These are phyloP conservation scores for Boletus sensibilis DNA, from an alignment of 768 basidiomycete genomes.

Conservation along the genomic window DNA sequence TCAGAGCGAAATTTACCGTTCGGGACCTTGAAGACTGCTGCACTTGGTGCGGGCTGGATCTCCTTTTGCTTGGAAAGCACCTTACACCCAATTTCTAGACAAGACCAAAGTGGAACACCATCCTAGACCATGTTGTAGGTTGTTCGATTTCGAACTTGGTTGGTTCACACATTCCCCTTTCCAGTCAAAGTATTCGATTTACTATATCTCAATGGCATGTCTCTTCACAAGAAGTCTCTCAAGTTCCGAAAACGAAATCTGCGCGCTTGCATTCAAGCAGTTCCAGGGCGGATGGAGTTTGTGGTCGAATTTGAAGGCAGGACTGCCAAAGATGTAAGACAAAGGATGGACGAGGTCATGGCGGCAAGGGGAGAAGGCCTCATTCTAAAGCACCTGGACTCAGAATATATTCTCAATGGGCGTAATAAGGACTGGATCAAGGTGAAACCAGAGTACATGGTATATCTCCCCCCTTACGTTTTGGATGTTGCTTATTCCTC, in stretches of 20 bases:
- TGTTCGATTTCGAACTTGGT: not conserved
- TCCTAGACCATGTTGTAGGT: conserved; percentile 89
- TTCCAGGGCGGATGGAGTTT: conserved; percentile 82
- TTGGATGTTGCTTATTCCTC: not conserved
- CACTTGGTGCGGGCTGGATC: conserved; percentile 55
- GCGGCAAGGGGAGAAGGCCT: conserved; percentile 87
- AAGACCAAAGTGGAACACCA: conserved; percentile 66
- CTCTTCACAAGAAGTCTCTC: conserved; percentile 69
- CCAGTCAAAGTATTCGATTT: conserved; percentile 98
- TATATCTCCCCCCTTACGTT: conserved; percentile 26
- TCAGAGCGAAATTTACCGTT: conserved; percentile 88
- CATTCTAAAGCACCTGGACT: conserved; percentile 82
- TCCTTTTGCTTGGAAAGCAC: not conserved
- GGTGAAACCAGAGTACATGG: conserved; percentile 89
- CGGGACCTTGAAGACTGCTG: conserved; percentile 91
- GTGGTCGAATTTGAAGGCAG: conserved; percentile 68
- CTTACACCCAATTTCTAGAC: conserved; percentile 41
- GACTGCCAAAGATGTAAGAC: conserved; percentile 78
- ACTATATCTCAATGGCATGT: conserved; percentile 82
- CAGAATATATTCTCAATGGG: conserved; percentile 82
- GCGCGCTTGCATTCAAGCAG: conserved; percentile 59
- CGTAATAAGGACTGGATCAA: conserved; percentile 94
- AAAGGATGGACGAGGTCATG: conserved; percentile 81
- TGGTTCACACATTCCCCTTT: not conserved
- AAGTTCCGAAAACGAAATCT: conserved; percentile 79